Percentiles rank a stretch among this genome's conserved stretches.
phyloP scores from a whole-genome alignment of 352 stramenopile species.

The Aphanomyces euteiches region DNA sequence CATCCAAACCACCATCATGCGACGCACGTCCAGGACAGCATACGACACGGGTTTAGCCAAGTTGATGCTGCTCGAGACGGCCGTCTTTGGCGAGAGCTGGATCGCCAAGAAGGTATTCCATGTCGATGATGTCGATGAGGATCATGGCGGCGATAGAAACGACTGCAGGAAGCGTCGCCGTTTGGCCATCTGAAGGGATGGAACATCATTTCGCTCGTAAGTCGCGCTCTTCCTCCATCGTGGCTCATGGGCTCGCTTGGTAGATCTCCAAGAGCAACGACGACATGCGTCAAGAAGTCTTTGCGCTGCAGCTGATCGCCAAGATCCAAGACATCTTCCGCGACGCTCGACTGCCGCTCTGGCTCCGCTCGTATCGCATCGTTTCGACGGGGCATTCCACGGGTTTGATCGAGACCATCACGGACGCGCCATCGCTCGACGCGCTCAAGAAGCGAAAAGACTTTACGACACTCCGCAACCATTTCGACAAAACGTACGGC shows the following conservation, averaged over 20 bases:
- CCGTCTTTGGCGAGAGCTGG: constrained; percentile 92
- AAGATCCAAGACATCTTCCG: constrained; percentile 91
- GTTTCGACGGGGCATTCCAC: constrained; percentile 88
- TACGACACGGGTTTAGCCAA: constrained; percentile 70
- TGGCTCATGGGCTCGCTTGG: neutral
- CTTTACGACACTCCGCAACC: constrained; percentile 77
- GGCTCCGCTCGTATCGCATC: constrained; percentile 92
- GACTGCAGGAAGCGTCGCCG: constrained; percentile 83
- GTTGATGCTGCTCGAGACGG: constrained; percentile 47
- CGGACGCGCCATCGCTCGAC: constrained; percentile 94
- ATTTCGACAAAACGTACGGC: constrained; percentile 90
- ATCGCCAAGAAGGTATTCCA: constrained; percentile 83
- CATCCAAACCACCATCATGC: constrained; percentile 44
- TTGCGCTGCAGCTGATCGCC: constrained; percentile 94
- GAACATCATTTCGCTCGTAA: constrained; percentile 89
- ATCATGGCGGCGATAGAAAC: constrained; percentile 39
- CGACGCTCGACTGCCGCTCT: constrained; percentile 89
- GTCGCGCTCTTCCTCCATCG: constrained; percentile 14
- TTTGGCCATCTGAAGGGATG: constrained; percentile 83
- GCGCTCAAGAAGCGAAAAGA: constrained; percentile 89
- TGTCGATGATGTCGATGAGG: neutral
- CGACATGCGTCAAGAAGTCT: constrained; percentile 94
- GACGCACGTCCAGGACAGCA: constrained; percentile 50
- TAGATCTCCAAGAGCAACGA: constrained; percentile 96
- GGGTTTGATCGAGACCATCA: constrained; percentile 94